A percentile compares a stretch with the other conserved stretches of the same genome.
These are phyloP conservation scores for Cadophora malorum DNA, from an alignment of 2,329 filamentous ascomycete species.

Conservation along the genomic window DNA sequence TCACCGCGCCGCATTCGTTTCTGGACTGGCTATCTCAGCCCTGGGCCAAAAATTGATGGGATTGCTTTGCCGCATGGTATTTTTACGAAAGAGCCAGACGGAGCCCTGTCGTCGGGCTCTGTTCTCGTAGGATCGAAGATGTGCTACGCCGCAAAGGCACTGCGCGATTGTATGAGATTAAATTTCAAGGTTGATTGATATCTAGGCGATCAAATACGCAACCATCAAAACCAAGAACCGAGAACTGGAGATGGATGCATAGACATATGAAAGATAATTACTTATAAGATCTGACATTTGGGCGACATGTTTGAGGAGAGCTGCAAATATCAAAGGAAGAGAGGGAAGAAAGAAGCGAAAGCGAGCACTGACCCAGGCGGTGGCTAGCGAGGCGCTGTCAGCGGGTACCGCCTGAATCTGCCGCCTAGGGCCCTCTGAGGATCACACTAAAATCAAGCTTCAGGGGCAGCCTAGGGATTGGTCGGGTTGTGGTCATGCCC, in stretches of 20 bases:
- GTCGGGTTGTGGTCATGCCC: too few species aligned
- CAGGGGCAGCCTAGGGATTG: too few species aligned
- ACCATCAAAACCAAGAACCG: too few species aligned
- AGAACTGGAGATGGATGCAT: too few species aligned
- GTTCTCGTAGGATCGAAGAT: neutral
- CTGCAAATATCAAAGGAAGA: too few species aligned
- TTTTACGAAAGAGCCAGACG: neutral
- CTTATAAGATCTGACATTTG: too few species aligned
- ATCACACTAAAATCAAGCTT: too few species aligned
- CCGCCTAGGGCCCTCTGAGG: neutral
- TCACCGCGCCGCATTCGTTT: neutral
- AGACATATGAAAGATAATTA: too few species aligned
- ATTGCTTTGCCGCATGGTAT: neutral
- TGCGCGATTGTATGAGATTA: neutral
- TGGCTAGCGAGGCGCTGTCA: neutral
- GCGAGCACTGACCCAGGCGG: neutral
- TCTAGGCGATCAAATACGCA: neutral
- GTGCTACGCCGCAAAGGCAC: conserved; percentile 9
- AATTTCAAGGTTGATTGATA: conserved; percentile 7
- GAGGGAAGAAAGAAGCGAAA: neutral
- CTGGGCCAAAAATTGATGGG: neutral
- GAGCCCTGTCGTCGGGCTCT: neutral
- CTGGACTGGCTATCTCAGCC: neutral
- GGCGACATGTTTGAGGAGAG: too few species aligned
- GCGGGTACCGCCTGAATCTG: neutral